Base-by-base conservation (phyloP, 768 basidiomycete species). In the Podaxis carcinomalis region DNA sequence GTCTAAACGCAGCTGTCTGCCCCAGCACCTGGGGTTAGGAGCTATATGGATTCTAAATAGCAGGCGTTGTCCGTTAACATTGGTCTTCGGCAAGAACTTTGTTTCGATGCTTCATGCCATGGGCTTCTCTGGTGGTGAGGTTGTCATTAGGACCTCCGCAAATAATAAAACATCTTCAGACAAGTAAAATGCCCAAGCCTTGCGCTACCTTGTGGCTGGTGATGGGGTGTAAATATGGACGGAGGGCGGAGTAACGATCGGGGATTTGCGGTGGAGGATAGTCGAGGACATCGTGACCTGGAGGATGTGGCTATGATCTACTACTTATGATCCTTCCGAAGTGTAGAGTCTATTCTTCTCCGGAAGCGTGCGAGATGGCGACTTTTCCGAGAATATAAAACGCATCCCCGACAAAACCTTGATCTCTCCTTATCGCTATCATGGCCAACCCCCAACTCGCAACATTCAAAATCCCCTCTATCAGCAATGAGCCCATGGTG, bases 401-500 rank as follows among this genome's bases (percentile, higher is more conserved):
- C 44, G 32, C 52, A 49, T 23, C 36, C 44, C 23, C 36, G n/a
- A 59, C n/a, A 35, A 13, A 28, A 42, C 16, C 28, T 27, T 51
- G 37, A 53, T 53, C 25, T 46, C 47, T 44, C 40, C 51, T 56
- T 59, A 63, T 62, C 66, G 68, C 70, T 68, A 77, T 68, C 69
- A 89, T 89, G 88, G 69, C 84, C 44, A 82, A 81, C 58, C 85
- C 91, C 51, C 89, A 91, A 68, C 87, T 96, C 51, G 94, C 92
- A 19, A 67, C 84, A 3, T 97, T 95, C 86, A 89, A 88, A 71
- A 83, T 93, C 60, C 96, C 96, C 21, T 78, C 74, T 23, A 80
- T 95, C 69, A 83, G 90, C 59, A 99, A 99, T 87, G 97, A 98
- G 76, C 91, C 93, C 44, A 90, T 98, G 90, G 93, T 93, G 67